These are phyloP conservation scores for Rhizopogon sp. DNA, from an alignment of 768 basidiomycete genomes.

Conservation along the genomic window DNA sequence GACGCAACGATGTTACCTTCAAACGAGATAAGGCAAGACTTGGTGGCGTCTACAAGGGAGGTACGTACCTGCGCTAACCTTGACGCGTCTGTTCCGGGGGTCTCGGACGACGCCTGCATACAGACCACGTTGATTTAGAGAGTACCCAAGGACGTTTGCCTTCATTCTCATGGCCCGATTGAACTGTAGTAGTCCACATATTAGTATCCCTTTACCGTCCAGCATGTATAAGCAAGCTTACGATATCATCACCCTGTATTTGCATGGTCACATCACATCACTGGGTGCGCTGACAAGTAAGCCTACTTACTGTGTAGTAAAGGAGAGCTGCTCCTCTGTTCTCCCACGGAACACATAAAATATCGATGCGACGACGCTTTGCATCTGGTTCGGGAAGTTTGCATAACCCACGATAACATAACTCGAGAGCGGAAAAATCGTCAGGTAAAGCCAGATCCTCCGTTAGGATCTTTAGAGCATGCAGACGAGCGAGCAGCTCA, in stretches of 20 bases:
- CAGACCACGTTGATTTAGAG: slow-evolving; percentile 84
- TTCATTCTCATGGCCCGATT: slow-evolving; percentile 86
- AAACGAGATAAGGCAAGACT: not conserved
- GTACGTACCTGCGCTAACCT: slow-evolving; percentile 53
- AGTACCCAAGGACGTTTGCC: slow-evolving; percentile 75
- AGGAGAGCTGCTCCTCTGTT: slow-evolving; percentile 79
- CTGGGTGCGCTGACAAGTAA: slow-evolving; percentile 1
- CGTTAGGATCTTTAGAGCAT: slow-evolving; percentile 57
- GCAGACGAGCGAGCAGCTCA: slow-evolving; percentile 53
- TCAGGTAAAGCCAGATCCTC: slow-evolving; percentile 76
- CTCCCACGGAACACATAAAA: slow-evolving; percentile 76
- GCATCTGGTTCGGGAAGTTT: slow-evolving; percentile 41
- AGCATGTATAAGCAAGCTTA: slow-evolving; percentile 30
- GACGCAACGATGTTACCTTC: slow-evolving; percentile 70
- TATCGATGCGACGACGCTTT: slow-evolving; percentile 74
- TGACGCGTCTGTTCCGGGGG: slow-evolving; percentile 53
- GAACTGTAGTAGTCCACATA: slow-evolving; percentile 46
- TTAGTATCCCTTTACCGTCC: not conserved
- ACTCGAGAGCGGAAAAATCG: slow-evolving; percentile 63
- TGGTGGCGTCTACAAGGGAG: not conserved
- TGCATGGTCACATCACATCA: not conserved
- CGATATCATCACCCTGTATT: slow-evolving; percentile 81
- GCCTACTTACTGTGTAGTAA: slow-evolving; percentile 78
- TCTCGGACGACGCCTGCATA: slow-evolving; percentile 71
- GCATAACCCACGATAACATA: slow-evolving; percentile 80